A percentile compares a stretch with the other conserved stretches of the same genome.
These are phyloP conservation scores for Inga oerstediana DNA, from an alignment of 306 rosid genomes.

Conservation along the genomic window DNA sequence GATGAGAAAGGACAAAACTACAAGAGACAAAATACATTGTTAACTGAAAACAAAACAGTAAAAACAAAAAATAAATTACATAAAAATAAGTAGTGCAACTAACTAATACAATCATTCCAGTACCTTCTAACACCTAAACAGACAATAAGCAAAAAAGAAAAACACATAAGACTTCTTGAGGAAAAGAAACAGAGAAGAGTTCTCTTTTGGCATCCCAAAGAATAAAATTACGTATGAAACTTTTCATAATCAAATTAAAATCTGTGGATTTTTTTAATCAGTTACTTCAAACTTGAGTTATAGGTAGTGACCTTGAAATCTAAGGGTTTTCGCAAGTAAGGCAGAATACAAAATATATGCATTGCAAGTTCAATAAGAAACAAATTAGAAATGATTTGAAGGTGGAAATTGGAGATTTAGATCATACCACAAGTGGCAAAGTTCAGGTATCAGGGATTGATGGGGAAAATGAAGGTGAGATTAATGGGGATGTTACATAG, in stretches of 20 bases:
- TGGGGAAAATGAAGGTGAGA: no score
- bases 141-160: background rate
- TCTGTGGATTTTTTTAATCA: background rate
- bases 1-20: constrained; percentile 13
- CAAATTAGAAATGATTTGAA: no score
- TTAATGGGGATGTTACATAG: no score
- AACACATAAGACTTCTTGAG: background rate
- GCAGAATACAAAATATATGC: no score
- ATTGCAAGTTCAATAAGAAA: no score
- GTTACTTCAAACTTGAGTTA: no score
- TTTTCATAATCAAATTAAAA: background rate
- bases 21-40: constrained; percentile 8
- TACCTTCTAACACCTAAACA: background rate
- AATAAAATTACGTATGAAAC: no score
- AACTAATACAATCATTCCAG: background rate
- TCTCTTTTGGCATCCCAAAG: background rate
- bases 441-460: no score
- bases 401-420: no score
- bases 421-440: no score
- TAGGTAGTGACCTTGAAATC: no score
- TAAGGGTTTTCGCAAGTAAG: no score
- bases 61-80: constrained; percentile 9
- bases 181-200: background rate
- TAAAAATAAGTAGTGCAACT: constrained; percentile 1
- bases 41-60: background rate